A percentile compares a stretch with the other conserved stretches of the same genome.
These are phyloP conservation scores for Oenanthe javanica DNA, from an alignment of 140 eudicot genomes.

Conservation along the genomic window DNA sequence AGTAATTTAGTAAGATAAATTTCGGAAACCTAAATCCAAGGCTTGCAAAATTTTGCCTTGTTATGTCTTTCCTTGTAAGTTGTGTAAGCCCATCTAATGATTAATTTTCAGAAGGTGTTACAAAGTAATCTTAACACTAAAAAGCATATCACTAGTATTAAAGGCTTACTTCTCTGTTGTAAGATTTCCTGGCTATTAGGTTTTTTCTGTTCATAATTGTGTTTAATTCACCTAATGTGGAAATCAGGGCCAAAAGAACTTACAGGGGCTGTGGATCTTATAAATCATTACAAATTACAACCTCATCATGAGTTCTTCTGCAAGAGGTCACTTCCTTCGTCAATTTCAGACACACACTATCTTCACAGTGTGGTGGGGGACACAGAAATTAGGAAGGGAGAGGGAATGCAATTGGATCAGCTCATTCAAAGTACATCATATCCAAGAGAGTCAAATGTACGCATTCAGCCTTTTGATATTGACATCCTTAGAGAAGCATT, in stretches of 20 bases:
- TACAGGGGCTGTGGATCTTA: slow-evolving; percentile 68
- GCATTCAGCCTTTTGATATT: slow-evolving; percentile 59
- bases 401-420: slow-evolving; percentile 75
- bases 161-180: background rate
- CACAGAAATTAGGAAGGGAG: slow-evolving; percentile 68
- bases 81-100: background rate
- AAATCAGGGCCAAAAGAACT: slow-evolving; percentile 64
- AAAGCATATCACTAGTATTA: slow-evolving; percentile 1
- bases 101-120: background rate
- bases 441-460: slow-evolving; percentile 27
- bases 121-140: background rate
- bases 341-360: slow-evolving; percentile 69
- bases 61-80: background rate
- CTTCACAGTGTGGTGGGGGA: slow-evolving; percentile 74
- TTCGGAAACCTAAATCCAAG: background rate
- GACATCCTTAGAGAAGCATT: slow-evolving; percentile 64
- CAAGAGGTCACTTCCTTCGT: slow-evolving; percentile 54
- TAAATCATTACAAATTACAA: slow-evolving; percentile 45
- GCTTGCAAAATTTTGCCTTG: background rate
- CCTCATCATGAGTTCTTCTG: slow-evolving; percentile 68
- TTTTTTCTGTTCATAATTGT: slow-evolving; percentile 15
- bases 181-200: slow-evolving; percentile 4
- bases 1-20: background rate
- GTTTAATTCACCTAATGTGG: background rate
- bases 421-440: slow-evolving; percentile 35